These are phyloP conservation scores for Crithidia thermophila DNA, from an alignment of 208 protist genomes.

Conservation along the genomic window DNA sequence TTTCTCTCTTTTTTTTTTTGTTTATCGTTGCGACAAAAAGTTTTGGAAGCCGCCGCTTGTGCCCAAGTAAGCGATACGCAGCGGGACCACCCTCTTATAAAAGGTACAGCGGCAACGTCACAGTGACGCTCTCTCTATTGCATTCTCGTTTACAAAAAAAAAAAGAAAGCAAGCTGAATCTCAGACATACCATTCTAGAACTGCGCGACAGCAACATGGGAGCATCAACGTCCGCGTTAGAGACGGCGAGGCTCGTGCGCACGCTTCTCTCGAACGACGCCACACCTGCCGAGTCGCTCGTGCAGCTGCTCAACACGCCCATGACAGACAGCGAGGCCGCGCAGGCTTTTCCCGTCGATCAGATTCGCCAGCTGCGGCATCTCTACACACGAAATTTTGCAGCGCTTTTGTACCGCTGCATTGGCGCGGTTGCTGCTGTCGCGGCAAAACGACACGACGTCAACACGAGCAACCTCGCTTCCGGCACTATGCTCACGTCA, in stretches of 20 bases:
- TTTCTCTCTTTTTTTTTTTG: too few relatives aligned
- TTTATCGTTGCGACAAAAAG: too few relatives aligned
- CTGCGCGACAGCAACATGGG: constrained; percentile 50
- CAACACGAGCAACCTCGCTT: constrained; percentile 24
- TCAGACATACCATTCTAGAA: neutral
- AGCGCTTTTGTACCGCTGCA: constrained; percentile 65
- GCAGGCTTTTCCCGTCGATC: constrained; percentile 49
- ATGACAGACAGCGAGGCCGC: constrained; percentile 54
- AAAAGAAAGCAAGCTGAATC: neutral
- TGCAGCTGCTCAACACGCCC: constrained; percentile 36
- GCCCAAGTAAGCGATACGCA: too few relatives aligned
- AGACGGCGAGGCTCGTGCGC: constrained; percentile 48
- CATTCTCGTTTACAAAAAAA: too few relatives aligned
- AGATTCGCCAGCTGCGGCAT: constrained; percentile 74
- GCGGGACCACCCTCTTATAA: too few relatives aligned
- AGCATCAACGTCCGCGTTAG: constrained; percentile 61
- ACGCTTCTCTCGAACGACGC: constrained; percentile 34
- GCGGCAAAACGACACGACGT: constrained; percentile 27
- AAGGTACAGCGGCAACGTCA: too few relatives aligned
- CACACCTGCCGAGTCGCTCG: constrained; percentile 31
- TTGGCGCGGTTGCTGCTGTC: constrained; percentile 54
- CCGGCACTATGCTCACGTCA: constrained; percentile 15
- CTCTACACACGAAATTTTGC: constrained; percentile 85
- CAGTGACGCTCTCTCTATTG: too few relatives aligned
- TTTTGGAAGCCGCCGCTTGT: too few relatives aligned